A percentile compares a stretch with the other conserved stretches of the same genome.
These are phyloP conservation scores for Halteria grandinella DNA, from an alignment of 73 alveolate genomes.

Conservation along the genomic window DNA sequence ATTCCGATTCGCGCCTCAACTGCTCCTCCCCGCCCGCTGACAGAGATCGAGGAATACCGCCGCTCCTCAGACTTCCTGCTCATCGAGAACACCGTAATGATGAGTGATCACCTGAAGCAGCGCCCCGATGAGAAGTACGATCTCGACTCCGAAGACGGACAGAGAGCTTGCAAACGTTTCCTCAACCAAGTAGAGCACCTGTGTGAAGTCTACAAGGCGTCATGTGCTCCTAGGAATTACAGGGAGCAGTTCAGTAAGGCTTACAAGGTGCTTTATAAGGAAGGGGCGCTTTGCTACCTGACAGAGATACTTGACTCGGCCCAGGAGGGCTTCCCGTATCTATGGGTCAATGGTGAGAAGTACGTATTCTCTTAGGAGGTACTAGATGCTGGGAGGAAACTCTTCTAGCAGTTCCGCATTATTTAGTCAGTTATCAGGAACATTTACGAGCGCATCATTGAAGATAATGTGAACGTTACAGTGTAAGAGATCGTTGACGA, in stretches of 20 bases:
- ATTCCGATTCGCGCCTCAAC: conserved; percentile 79
- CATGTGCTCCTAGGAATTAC: conserved; percentile 85
- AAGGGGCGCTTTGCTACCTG: conserved; percentile 87
- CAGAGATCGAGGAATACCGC: conserved; percentile 88
- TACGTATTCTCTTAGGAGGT: conserved; percentile 93
- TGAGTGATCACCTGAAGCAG: conserved; percentile 71
- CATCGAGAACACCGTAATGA: conserved; percentile 81
- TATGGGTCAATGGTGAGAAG: conserved; percentile 96
- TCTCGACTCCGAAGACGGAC: conserved; percentile 92
- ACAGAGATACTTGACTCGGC: conserved; percentile 98
- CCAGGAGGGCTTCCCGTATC: conserved; percentile 94
- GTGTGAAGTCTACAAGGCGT: conserved; percentile 73
- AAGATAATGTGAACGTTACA: conserved; percentile 61
- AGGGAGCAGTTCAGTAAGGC: conserved; percentile 93
- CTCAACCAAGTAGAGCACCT: conserved; percentile 83
- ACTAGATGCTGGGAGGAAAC: conserved; percentile 89
- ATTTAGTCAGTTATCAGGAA: conserved; percentile 78
- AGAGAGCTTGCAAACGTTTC: conserved; percentile 85
- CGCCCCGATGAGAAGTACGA: conserved; percentile 86
- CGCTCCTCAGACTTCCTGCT: conserved; percentile 77
- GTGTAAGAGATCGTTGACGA: conserved; percentile 60
- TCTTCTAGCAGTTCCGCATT: conserved; percentile 82
- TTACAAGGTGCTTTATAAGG: conserved; percentile 88
- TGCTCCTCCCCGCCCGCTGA: conserved; percentile 93
- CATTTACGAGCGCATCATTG: conserved; percentile 68